Base-by-base conservation (phyloP, 163 green algal species). In the Scenedesmus sp. region DNA sequence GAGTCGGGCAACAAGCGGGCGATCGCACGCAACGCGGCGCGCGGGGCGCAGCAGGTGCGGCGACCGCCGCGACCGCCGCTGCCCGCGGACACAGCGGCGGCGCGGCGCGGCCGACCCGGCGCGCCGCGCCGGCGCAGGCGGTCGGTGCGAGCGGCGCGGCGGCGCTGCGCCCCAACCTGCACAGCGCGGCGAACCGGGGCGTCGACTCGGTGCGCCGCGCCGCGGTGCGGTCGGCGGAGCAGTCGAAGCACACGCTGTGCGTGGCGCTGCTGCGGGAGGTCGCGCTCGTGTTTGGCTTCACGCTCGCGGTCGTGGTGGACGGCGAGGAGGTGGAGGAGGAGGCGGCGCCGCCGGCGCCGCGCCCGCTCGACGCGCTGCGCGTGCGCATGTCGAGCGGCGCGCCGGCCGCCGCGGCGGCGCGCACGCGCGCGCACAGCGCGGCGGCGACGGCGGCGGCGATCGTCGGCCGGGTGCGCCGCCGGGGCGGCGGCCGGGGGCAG, bases 201-300 rank as follows among this genome's bases (percentile, higher is more conserved):
- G 39, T 79, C 17, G 24, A 70, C 3, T 60, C 70, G 11, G 70
- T 84, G 2, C 22, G 53, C 2, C 53, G 56, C 2, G 78, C 63
- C 9, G 51, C 45, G 18, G 63, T 84, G 39, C 65, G 53, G 54
- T 70, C 70, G 51, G 78, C 70, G 6, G 63, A 84, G 29, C 50
- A 77, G n/a, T 60, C 64, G 13, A 84, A 84, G 33, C 70, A 73
- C 26, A 76, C 63, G 17, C 63, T 84, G 63, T 84, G 78, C 56
- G 42, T 70, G 11, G 64, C 78, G 4, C 54, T 84, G 63, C 62
- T 84, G 9, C 33, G 29, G 36, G 78, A 84, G 78, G 74, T 81
- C 22, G 74, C 74, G 2, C 57, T 72, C 26, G 71, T 80, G 2
- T 80, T 80, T 80, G 71, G 71, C 24, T 80, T 63, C 28, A 42